Conservation (phyloP, 176 grass and related monocot species). For the Carex parvula region DNA sequence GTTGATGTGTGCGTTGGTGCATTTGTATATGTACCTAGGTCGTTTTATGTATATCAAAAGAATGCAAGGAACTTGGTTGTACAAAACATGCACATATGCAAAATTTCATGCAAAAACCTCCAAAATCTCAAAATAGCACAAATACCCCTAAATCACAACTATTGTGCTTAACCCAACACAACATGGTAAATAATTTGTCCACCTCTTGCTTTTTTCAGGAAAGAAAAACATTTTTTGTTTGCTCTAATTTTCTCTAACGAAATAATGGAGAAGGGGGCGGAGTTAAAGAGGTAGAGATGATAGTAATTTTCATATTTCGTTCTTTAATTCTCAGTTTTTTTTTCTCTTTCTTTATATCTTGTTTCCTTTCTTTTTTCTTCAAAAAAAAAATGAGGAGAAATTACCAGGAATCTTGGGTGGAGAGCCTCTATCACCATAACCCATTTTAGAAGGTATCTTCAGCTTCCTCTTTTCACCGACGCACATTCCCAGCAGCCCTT, state of each 20-base stretch:
- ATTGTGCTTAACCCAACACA: slow-evolving; percentile 1
- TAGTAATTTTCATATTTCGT: background rate
- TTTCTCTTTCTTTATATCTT: background rate
- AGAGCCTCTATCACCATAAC: slow-evolving; percentile 76
- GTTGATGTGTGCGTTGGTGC: background rate
- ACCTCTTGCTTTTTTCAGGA: background rate
- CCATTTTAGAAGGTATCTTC: slow-evolving; percentile 85
- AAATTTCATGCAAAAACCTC: background rate
- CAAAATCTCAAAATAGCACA: background rate
- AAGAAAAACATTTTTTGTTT: background rate
- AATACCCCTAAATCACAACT: background rate
- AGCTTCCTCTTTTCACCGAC: slow-evolving; percentile 91
- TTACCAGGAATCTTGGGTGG: slow-evolving; percentile 88
- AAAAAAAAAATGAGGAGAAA: slow-evolving; percentile 5
- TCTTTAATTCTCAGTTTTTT: background rate
- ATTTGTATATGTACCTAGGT: background rate
- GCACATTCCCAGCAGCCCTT: slow-evolving; percentile 90
- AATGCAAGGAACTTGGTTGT: background rate
- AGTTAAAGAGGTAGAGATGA: background rate
- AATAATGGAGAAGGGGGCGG: background rate
- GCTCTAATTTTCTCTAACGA: background rate
- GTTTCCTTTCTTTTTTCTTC: background rate
- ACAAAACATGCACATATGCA: background rate
- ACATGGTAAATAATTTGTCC: background rate
- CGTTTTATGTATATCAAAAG: background rate